Base-by-base conservation (phyloP, 2,329 filamentous ascomycete genomes). In the Purpureocillium takamizusanense region DNA sequence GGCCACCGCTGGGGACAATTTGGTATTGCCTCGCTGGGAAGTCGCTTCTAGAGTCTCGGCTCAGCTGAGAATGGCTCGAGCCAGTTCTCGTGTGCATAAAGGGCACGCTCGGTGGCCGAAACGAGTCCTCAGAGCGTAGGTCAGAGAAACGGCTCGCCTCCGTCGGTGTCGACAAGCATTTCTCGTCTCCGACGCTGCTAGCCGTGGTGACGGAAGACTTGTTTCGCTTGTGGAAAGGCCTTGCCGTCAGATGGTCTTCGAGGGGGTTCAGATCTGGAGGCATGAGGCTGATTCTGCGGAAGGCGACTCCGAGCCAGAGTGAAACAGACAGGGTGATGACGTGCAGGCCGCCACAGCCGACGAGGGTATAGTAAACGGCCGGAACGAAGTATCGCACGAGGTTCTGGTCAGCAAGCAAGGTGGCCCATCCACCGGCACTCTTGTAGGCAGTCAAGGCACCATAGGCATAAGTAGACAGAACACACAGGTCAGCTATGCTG, bases 241-340 rank as follows among this genome's bases (percentile, higher is more conserved):
- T 76, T 10, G 86, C 80, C 2, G 88, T 95, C 41, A 94, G 66
- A 51, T 90, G 81, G 47, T 85, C 78, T 56, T 95, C 89, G 12
- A 97, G 70, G 2, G 90, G 90, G 56, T 97, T 97, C 84, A 95
- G 87, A 54, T 97, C 90, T 0, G 90, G 89, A 6, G 90, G 90
- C 57, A 95, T 73, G 15, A 72, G 69, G 5, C 80, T 71, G 51
- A 97, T 95, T 53, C 84, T 83, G 31, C 81, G 77, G 75, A 95
- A 97, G 49, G 83, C 76, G 37, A 85, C 57, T 13, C 79, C 78
- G 18, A 97, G 69, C 63, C 83, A 95, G 25, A 86, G 56, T 5
- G 86, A 86, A 28, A 94, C 66, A 14, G 68, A 60, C 2, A 92
- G 60, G 2, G 86, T 86, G 9, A 86, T 46, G 1, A 84, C 51